A percentile compares a stretch with the other conserved stretches of the same genome.
Evolutionary conservation across 2,329 filamentous ascomycete genomes (phyloP).

Genomic region (Ceratocystis ficicola): DNA sequence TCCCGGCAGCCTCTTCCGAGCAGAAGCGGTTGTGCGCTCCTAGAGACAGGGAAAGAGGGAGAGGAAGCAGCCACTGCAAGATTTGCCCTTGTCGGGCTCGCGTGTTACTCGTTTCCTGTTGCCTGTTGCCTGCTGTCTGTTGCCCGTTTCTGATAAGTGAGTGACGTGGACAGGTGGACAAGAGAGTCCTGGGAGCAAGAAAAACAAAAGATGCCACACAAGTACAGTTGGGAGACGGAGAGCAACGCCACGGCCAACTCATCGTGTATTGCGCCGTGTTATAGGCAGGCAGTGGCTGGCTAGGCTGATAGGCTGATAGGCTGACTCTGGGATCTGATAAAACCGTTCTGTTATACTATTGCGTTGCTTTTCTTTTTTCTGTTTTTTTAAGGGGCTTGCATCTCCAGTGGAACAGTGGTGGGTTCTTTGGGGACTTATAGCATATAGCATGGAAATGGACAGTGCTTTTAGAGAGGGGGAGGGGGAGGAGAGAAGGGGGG

Average conservation of each 20-base stretch:
- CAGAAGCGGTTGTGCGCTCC: neutral
- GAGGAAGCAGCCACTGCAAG: neutral
- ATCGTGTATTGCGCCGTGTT: neutral
- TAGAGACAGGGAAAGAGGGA: neutral
- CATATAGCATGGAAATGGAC: neutral
- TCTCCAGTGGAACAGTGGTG: neutral
- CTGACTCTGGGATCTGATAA: neutral
- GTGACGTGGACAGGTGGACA: neutral
- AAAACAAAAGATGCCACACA: neutral
- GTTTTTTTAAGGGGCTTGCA: neutral
- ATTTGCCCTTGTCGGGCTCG: neutral
- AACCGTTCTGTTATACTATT: neutral
- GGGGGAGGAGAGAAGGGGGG: neutral
- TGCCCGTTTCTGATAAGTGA: neutral
- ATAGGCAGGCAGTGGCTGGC: neutral
- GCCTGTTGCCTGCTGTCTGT: too few species aligned
- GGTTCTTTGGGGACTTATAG: neutral
- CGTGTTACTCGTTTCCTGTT: neutral
- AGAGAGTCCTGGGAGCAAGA: neutral
- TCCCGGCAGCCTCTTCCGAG: neutral
- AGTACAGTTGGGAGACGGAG: neutral
- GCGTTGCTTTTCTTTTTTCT: neutral
- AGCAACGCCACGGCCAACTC: neutral
- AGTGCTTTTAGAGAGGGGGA: neutral
- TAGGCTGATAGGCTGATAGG: neutral